Conservation (phyloP, 805 yeast genomes). For the Lachancea kluyveri region DNA sequence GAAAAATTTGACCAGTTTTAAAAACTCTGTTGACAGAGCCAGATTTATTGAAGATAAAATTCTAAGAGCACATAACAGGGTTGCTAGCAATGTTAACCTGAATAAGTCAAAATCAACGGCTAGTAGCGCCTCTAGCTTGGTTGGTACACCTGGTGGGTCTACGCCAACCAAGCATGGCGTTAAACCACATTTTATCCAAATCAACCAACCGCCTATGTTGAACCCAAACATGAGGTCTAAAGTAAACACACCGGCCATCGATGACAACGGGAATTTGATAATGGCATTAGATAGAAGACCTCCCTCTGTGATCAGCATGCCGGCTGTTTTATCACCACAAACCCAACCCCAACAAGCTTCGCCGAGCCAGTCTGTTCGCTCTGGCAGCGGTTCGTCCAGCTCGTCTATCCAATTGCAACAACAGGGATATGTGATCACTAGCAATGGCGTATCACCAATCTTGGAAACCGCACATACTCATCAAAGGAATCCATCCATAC, state of each 20-base stretch:
- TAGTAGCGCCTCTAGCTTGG: neutral
- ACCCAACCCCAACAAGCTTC: no score
- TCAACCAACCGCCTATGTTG: slow-evolving; percentile 10
- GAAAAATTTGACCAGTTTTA: slow-evolving; percentile 43
- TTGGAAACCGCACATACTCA: slow-evolving; percentile 5
- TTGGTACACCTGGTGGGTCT: neutral
- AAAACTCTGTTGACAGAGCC: slow-evolving; percentile 44
- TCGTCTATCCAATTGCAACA: slow-evolving; percentile 1
- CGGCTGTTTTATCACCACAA: slow-evolving; percentile 10
- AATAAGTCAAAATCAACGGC: slow-evolving; percentile 5
- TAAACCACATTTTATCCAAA: slow-evolving; percentile 25
- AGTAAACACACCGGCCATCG: slow-evolving; percentile 32
- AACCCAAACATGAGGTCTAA: slow-evolving; percentile 16
- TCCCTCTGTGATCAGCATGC: slow-evolving; percentile 7
- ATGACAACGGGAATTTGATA: slow-evolving; percentile 33
- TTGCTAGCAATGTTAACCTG: slow-evolving; percentile 7
- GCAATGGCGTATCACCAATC: slow-evolving; percentile 18
- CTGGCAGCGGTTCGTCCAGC: slow-evolving; percentile 1
- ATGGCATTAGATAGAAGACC: slow-evolving; percentile 24
- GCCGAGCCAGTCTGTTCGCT: neutral
- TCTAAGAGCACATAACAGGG: slow-evolving; percentile 15
- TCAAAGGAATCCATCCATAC: slow-evolving; percentile 18
- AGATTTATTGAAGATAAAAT: slow-evolving; percentile 36
- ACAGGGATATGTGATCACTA: slow-evolving; percentile 14
- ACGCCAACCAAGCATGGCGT: slow-evolving; percentile 1